A percentile compares a stretch with the other conserved stretches of the same genome.
phyloP scores from a whole-genome alignment of 495 filamentous ascomycete species.

The Aspergillus egyptiacus region DNA sequence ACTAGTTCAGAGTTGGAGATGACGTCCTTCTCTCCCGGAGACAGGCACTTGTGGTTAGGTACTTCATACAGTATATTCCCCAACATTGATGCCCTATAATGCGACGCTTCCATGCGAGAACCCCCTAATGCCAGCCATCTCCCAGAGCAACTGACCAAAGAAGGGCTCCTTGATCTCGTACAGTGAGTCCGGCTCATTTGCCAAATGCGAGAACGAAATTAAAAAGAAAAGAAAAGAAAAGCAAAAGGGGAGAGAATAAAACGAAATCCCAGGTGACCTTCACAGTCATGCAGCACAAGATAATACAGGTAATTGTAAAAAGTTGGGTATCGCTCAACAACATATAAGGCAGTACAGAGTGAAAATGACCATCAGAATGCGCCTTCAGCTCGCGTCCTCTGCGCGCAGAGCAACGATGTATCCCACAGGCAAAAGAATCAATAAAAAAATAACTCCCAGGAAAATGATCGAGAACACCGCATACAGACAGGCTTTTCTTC shows the following conservation, averaged over 20 bases:
- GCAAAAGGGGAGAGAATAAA: constrained; percentile 4
- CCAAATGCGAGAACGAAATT: no score
- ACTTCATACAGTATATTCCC: constrained; percentile 10
- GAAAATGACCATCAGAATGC: constrained; percentile 12
- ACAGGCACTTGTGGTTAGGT: background rate
- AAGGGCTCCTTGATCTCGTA: constrained; percentile 12
- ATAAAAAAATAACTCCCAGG: constrained; percentile 1
- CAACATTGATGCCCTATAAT: constrained; percentile 21
- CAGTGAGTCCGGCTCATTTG: constrained; percentile 8
- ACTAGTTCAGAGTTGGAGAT: constrained; percentile 4
- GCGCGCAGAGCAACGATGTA: constrained; percentile 11
- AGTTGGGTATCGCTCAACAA: constrained; percentile 27
- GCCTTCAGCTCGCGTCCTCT: constrained; percentile 13
- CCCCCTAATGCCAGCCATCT: constrained; percentile 21
- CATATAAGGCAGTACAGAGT: constrained; percentile 11
- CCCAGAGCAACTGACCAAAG: constrained; percentile 13
- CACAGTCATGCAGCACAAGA: constrained; percentile 14
- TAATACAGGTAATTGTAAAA: constrained; percentile 16
- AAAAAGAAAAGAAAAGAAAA: constrained; percentile 9
- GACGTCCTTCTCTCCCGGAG: constrained; percentile 4
- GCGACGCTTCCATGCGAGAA: constrained; percentile 15
- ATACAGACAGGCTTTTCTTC: constrained; percentile 9
- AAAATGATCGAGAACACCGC: background rate
- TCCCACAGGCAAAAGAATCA: constrained; percentile 1
- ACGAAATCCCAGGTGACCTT: constrained; percentile 1